Evolutionary conservation across 257 asterid genomes (phyloP).

Genomic region (Thymus quinquecostatus): DNA sequence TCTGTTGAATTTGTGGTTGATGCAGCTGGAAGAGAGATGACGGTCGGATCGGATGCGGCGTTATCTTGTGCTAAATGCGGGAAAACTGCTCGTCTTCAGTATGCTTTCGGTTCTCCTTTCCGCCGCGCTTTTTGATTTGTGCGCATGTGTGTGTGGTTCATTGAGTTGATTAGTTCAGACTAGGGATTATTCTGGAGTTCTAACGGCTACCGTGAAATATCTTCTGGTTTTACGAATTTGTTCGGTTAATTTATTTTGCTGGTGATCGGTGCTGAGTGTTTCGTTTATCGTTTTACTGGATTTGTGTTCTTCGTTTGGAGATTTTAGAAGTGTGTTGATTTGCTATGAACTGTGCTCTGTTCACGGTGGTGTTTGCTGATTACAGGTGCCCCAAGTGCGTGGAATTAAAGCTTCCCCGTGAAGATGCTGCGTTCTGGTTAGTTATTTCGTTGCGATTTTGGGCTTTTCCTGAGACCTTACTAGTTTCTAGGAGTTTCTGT

Average conservation of each 20-base stretch:
- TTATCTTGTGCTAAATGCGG: conserved; percentile 82
- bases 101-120: conserved; percentile 32
- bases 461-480: background rate
- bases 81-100: conserved; percentile 85
- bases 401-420: conserved; percentile 91
- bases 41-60: conserved; percentile 64
- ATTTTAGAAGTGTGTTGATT: background rate
- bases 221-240: background rate
- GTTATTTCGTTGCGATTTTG: conserved; percentile 36
- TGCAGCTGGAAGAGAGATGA: conserved; percentile 45
- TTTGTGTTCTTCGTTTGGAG: background rate
- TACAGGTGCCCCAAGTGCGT: conserved; percentile 95
- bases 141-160: background rate
- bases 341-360: background rate
- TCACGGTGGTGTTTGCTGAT: conserved; percentile 16
- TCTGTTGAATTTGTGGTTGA: conserved; percentile 25
- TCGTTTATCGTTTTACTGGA: background rate
- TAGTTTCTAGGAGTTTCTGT: background rate
- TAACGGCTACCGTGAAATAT: too few species aligned
- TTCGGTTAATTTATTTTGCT: conserved; percentile 9
- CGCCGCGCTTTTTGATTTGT: background rate
- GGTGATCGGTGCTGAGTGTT: background rate
- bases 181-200: background rate
- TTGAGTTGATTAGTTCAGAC: background rate
- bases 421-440: conserved; percentile 96